phyloP scores from a whole-genome alignment of 805 yeast genomes.

The Starmerella apicola region DNA sequence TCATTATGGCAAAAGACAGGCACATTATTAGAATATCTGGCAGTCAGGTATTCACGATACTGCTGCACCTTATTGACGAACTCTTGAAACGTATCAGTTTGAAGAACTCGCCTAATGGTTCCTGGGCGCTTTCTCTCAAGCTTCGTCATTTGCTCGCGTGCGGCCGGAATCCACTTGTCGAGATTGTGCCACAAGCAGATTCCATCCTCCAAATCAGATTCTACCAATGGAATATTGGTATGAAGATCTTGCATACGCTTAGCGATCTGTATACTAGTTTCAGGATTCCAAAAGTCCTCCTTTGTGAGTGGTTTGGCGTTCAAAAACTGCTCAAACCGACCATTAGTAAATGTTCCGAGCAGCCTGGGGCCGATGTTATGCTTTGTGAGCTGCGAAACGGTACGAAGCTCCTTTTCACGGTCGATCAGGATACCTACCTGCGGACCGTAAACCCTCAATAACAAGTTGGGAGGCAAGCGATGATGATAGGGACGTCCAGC shows the following conservation, averaged over 20 bases:
- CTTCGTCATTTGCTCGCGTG: slow-evolving; percentile 33
- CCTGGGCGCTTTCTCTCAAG: slow-evolving; percentile 30
- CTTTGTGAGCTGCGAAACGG: slow-evolving; percentile 58
- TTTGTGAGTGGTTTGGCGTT: slow-evolving; percentile 69
- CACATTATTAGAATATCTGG: slow-evolving; percentile 34
- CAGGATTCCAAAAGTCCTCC: slow-evolving; percentile 60
- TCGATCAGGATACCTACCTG: slow-evolving; percentile 79
- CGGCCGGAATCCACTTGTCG: slow-evolving; percentile 54
- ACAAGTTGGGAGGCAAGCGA: slow-evolving; percentile 42
- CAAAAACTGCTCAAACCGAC: slow-evolving; percentile 86
- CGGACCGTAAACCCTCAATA: slow-evolving; percentile 78
- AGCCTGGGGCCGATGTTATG: slow-evolving; percentile 79
- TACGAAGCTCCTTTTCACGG: slow-evolving; percentile 63
- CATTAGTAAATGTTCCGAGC: slow-evolving; percentile 81
- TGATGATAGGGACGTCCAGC: slow-evolving; percentile 23
- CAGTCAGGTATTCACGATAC: slow-evolving; percentile 54
- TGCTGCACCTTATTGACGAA: slow-evolving; percentile 38
- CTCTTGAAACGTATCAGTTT: slow-evolving; percentile 20
- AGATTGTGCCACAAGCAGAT: slow-evolving; percentile 59
- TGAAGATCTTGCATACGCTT: slow-evolving; percentile 95
- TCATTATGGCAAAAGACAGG: slow-evolving; percentile 89
- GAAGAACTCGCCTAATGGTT: slow-evolving; percentile 12
- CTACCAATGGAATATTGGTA: slow-evolving; percentile 54
- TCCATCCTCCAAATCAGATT: slow-evolving; percentile 43
- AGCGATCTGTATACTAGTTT: slow-evolving; percentile 71